Evolutionary conservation across 805 yeast genomes (phyloP).

Genomic region (Candida coquimbonensis): DNA sequence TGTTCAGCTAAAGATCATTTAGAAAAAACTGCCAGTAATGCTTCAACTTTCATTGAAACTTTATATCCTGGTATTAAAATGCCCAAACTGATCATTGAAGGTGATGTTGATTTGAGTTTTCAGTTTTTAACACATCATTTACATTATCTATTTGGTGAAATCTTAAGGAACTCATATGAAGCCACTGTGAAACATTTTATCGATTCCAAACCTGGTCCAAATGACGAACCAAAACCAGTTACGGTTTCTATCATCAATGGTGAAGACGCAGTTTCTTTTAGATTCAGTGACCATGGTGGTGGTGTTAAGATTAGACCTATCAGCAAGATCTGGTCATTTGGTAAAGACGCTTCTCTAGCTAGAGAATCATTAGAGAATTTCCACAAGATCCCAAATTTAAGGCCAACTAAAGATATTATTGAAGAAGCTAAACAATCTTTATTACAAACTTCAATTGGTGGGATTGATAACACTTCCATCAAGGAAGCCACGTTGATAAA

Average conservation of each 20-base stretch:
- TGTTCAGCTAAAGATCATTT: slow-evolving; percentile 71
- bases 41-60: slow-evolving; percentile 44
- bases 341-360: slow-evolving; percentile 59
- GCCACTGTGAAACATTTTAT: slow-evolving; percentile 58
- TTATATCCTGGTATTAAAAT: slow-evolving; percentile 46
- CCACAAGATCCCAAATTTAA: slow-evolving; percentile 61
- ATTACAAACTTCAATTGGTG: slow-evolving; percentile 35
- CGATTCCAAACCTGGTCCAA: slow-evolving; percentile 24
- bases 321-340: slow-evolving; percentile 79
- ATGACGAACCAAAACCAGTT: slow-evolving; percentile 59
- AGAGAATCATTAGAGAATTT: slow-evolving; percentile 53
- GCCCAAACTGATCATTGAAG: slow-evolving; percentile 76
- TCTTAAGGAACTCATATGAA: slow-evolving; percentile 76
- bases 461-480: slow-evolving; percentile 25
- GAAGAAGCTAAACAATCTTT: slow-evolving; percentile 25
- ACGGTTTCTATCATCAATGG: slow-evolving; percentile 66
- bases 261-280: slow-evolving; percentile 58
- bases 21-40: slow-evolving; percentile 42
- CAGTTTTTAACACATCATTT: slow-evolving; percentile 84
- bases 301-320: slow-evolving; percentile 62
- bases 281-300: slow-evolving; percentile 88
- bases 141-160: slow-evolving; percentile 81
- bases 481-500: slow-evolving; percentile 45
- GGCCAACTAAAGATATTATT: slow-evolving; percentile 10
- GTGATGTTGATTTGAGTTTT: slow-evolving; percentile 58